Base-by-base conservation (phyloP, 306 rosid genomes). In the Cucurbita maxima region DNA sequence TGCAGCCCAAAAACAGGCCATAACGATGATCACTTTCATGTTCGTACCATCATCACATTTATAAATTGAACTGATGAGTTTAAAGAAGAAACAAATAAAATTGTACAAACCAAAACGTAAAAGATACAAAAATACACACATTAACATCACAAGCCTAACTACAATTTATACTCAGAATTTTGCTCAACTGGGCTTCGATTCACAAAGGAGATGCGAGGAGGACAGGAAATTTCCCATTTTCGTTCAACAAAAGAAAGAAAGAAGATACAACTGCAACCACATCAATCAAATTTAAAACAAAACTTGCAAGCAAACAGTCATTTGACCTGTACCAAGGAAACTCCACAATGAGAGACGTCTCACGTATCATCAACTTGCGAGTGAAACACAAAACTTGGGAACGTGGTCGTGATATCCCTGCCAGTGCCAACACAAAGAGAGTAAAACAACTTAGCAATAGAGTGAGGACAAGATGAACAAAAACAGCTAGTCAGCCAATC, bases 341-440 rank as follows among this genome's bases (percentile, higher is more conserved):
- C 71, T 64, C 71, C 71, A 11, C 71, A 43, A 18, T 11, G 55
- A 43, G 38, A 67, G 72, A 74, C 78, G 59, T 60, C 66, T 50
- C 77, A 34, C 47, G 71, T 22, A 68, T 54, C 76, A 57, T 59
- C 75, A n/a, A 54, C 69, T 34, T 51, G 43, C 38, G 75, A 61
- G 61, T 51, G 63, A 44, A 74, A 74, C 76, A 72, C 76, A 6
- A 72, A 72, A 72, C 15, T 75, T 3, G 78, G 78, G 58, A 75
- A 75, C 13, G 78, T 60, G 5, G 78, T 75, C 18, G 78, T 75
- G 71, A 75, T 75, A 75, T 75, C 78, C 66, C 78, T 75, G 78
- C 43, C 78, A 50, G 51, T 75, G 72, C 16, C 78, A 50, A 60
- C 20, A 30, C 11, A n/a, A n/a, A 4, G 19, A 20, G 30, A 13